Base-by-base conservation (phyloP, 257 asterid genomes). In the Coffea canephora region DNA sequence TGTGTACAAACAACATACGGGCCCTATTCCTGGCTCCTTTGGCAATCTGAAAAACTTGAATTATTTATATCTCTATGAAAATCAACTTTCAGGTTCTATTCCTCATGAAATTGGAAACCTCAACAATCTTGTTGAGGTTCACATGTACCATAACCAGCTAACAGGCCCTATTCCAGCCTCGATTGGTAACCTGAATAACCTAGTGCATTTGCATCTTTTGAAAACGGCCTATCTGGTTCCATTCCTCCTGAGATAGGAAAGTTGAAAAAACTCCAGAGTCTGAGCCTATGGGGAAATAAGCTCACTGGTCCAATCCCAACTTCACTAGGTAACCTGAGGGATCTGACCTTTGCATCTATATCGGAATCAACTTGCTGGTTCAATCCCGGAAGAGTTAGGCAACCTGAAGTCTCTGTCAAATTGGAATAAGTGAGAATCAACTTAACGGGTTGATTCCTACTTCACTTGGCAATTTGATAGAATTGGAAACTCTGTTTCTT, bases 321-420 rank as follows among this genome's bases (percentile, higher is more conserved):
- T 46, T 72, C 69, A 31, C 19, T 70, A 2, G 71, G 80, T 1
- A 77, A 62, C 16, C 19, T 31, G 10, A 19, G 39, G 5, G 31
- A 10, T 19, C 25, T 81, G 67, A 27, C 16, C 8, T 18, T 46
- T 76, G 13, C 8, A 41, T 8, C 76, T 75, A 41, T 34, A 25
- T 68, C 0, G 1, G 21, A 82, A 85, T 45, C 49, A 75, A 39
- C 70, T 80, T 14, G 65, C 72, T 0, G 83, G 85, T 41, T 23
- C 78, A 2, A 78, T 86, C 68, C 84, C 87, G 3, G 1, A 15
- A 10, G 89, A 74, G 48, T 41, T 83, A 13, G 81, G 87, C 3
- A 81, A 81, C 18, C 31, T 86, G 46, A 71, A 71, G 62, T 18
- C 15, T 5, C 83, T 83, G 54, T 0, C 4, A 11, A 3, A 5